These are phyloP conservation scores for Agaricus subrufescens DNA, from an alignment of 768 basidiomycete species.

Conservation along the genomic window DNA sequence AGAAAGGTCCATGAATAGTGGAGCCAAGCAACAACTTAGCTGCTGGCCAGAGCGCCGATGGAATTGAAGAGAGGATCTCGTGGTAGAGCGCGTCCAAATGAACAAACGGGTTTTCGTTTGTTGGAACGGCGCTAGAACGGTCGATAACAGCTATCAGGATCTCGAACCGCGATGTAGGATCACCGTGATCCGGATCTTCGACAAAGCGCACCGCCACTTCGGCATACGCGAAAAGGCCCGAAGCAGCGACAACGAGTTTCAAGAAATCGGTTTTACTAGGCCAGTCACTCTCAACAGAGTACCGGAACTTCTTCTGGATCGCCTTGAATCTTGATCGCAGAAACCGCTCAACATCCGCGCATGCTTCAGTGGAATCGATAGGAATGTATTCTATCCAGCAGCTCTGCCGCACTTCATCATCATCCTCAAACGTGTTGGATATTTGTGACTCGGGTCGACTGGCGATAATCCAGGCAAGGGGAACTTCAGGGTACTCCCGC, in stretches of 20 bases:
- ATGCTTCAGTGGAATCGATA: neutral
- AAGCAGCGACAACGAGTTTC: neutral
- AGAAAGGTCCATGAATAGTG: neutral
- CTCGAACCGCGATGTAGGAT: neutral
- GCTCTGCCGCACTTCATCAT: neutral
- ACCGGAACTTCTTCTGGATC: neutral
- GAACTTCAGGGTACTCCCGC: no score
- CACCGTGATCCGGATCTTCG: neutral
- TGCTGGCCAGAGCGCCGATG: neutral
- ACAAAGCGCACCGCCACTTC: neutral
- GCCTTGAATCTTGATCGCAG: neutral
- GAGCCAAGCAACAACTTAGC: neutral
- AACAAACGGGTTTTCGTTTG: neutral
- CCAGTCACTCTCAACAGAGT: neutral
- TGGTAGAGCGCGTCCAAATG: neutral
- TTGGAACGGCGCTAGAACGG: no score
- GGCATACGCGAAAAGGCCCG: neutral
- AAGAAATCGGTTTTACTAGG: neutral
- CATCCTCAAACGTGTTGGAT: neutral
- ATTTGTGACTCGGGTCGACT: no score
- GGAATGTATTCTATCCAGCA: neutral
- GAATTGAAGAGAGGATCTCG: neutral
- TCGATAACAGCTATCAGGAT: neutral
- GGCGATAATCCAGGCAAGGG: no score
- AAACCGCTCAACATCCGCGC: neutral